These are phyloP conservation scores for Meira nashicola DNA, from an alignment of 1,284 basidiomycete genomes.

Conservation along the genomic window DNA sequence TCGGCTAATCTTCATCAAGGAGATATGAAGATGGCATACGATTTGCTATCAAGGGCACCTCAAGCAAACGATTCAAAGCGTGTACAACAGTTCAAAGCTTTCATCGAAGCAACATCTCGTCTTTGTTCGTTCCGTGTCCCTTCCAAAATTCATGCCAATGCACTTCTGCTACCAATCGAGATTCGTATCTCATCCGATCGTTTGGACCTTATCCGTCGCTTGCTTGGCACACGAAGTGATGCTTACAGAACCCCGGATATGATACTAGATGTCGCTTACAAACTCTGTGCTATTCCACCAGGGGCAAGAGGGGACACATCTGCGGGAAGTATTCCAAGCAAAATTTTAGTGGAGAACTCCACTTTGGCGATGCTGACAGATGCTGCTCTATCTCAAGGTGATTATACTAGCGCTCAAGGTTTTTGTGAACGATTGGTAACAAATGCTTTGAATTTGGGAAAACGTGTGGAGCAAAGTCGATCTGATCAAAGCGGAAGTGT, in stretches of 20 bases:
- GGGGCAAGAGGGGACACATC: background rate
- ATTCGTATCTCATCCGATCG: slow-evolving; percentile 19
- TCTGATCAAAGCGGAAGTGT: background rate
- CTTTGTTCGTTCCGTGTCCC: slow-evolving; percentile 23
- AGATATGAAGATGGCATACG: slow-evolving; percentile 18
- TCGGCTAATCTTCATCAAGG: slow-evolving; percentile 9
- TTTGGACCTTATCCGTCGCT: slow-evolving; percentile 18
- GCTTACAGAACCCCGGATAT: slow-evolving; percentile 26
- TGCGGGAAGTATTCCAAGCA: background rate
- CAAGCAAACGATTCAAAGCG: slow-evolving; percentile 7
- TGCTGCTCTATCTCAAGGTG: slow-evolving; percentile 15
- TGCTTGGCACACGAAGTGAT: slow-evolving; percentile 20
- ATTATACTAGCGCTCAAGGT: slow-evolving; percentile 18
- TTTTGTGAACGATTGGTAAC: slow-evolving; percentile 22
- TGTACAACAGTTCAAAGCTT: slow-evolving; percentile 14
- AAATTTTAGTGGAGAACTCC: slow-evolving; percentile 17
- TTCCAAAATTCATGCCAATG: slow-evolving; percentile 9
- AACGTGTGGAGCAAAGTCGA: background rate
- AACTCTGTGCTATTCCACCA: slow-evolving; percentile 12
- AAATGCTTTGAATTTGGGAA: slow-evolving; percentile 8
- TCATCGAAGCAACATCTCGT: slow-evolving; percentile 30
- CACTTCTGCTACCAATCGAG: slow-evolving; percentile 19
- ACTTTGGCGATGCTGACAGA: slow-evolving; percentile 31
- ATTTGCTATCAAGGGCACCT: slow-evolving; percentile 12
- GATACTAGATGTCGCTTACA: slow-evolving; percentile 21